Evolutionary conservation across 129 eudicot species (phyloP), one percentile per base, ranked within the genome.

Genomic region (Chrysanthemum seticuspe): DNA sequence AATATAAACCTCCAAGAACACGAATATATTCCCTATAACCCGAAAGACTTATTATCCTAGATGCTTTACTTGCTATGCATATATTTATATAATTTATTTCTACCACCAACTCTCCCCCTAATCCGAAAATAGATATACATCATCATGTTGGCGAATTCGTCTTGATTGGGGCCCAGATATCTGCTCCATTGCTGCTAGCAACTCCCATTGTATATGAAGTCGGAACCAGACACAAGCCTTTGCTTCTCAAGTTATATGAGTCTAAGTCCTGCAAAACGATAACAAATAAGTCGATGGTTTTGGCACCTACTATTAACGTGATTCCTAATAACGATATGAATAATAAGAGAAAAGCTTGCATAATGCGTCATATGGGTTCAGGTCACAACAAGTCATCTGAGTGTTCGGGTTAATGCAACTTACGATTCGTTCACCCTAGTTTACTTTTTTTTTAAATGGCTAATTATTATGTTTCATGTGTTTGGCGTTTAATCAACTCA

Each of bases 161-260:
- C 72, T 93, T 89, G 73, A 84, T 93, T 21, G 98, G 98, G 31
- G 98, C 97, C 98, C 98, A 93, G 23, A 93, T 84, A 81, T 93
- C 98, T 15, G 98, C 98, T 65, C 98, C 98, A 55, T 93, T 93
- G 84, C 90, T 86, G 69, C 92, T 71, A 14, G 62, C 85, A 59
- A 93, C 91, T 71, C 97, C 96, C 44, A 27, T 74, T 36, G 90
- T 87, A 71, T 67, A 80, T 13, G 92, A 82, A 15, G 83, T 44
- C 1, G 97, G 97, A 68, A 86, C 96, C 67, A 93, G 83, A 62
- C 92, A 72, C 81, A 93, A 84, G 65, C 98, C 98, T 86, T 86
- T 89, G 80, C 78, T 82, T 82, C 75, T 84, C 78, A 93, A 73
- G 80, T 72, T 86, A 74, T 72, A 80, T 5, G 75, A 55, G 51